Conservation (phyloP, 257 asterid species). For the Thymus mandschuricus region DNA sequence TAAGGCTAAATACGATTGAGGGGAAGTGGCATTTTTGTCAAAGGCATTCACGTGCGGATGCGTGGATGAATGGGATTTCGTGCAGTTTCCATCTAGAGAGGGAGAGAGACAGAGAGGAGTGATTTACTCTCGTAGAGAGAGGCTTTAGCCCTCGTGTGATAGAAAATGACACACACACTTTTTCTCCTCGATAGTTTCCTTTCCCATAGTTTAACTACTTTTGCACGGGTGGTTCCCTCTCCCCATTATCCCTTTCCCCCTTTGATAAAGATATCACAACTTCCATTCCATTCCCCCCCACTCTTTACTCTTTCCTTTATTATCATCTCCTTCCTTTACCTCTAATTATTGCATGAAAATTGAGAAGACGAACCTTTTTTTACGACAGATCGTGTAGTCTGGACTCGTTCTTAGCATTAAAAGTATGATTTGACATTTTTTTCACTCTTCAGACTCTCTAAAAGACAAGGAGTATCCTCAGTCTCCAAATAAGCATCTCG, state of each 20-base stretch:
- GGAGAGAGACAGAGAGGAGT: neutral
- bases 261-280: slow-evolving; percentile 44
- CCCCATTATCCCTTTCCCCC: slow-evolving; percentile 38
- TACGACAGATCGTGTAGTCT: no score
- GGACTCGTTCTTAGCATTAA: no score
- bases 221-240: slow-evolving; percentile 54
- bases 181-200: slow-evolving; percentile 11
- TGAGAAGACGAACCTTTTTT: no score
- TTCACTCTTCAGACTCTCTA: no score
- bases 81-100: slow-evolving; percentile 2
- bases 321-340: no score
- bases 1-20: slow-evolving; percentile 12
- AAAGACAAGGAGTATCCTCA: no score
- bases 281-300: neutral
- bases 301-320: neutral
- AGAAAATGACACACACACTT: slow-evolving; percentile 48
- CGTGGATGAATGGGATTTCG: slow-evolving; percentile 17
- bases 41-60: slow-evolving; percentile 54
- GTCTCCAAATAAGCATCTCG: no score
- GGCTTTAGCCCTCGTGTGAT: slow-evolving; percentile 36
- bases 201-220: slow-evolving; percentile 40
- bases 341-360: no score
- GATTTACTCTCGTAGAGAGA: neutral
- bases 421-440: no score
- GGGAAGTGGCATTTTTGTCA: slow-evolving; percentile 31